Conservation (phyloP, 2,329 filamentous ascomycete species). For the Dactylellina parvicollis region DNA sequence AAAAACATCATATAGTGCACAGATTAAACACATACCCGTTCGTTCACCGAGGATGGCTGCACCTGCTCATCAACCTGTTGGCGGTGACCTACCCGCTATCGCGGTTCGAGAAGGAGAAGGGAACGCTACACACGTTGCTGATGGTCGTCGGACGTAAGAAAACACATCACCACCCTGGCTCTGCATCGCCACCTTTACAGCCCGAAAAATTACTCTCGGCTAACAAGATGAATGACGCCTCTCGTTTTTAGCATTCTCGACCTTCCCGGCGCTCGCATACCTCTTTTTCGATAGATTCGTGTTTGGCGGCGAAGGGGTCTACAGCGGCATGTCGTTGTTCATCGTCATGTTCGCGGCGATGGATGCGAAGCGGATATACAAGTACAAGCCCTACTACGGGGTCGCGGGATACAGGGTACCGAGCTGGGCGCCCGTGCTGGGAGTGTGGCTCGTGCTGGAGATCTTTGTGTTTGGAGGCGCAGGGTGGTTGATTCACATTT, state of each 20-base stretch:
- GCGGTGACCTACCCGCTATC: conserved; percentile 88
- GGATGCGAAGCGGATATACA: conserved; percentile 86
- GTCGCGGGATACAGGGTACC: conserved; percentile 77
- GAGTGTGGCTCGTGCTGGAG: conserved; percentile 78
- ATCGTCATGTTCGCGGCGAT: conserved; percentile 86
- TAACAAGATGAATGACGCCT: not conserved
- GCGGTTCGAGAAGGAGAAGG: conserved; percentile 90
- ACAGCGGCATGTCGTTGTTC: conserved; percentile 66
- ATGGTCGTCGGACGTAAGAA: conserved; percentile 88
- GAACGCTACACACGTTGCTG: conserved; percentile 85
- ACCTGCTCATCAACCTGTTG: conserved; percentile 80
- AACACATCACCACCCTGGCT: not conserved
- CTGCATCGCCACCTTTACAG: conserved; percentile 4
- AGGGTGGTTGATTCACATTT: conserved; percentile 86
- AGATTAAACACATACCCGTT: conserved; percentile 91
- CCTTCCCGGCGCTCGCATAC: conserved; percentile 83
- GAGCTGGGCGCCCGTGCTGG: conserved; percentile 80
- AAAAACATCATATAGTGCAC: conserved; percentile 72
- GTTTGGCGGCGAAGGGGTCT: conserved; percentile 72
- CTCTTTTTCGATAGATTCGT: conserved; percentile 79
- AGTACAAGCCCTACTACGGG: conserved; percentile 73
- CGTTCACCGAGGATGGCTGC: conserved; percentile 82
- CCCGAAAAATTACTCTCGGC: conserved; percentile 31
- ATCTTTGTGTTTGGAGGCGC: conserved; percentile 81
- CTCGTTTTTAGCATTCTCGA: conserved; percentile 71